Conservation (phyloP, 2,329 filamentous ascomycete species). For the Orbilia brochopaga region DNA sequence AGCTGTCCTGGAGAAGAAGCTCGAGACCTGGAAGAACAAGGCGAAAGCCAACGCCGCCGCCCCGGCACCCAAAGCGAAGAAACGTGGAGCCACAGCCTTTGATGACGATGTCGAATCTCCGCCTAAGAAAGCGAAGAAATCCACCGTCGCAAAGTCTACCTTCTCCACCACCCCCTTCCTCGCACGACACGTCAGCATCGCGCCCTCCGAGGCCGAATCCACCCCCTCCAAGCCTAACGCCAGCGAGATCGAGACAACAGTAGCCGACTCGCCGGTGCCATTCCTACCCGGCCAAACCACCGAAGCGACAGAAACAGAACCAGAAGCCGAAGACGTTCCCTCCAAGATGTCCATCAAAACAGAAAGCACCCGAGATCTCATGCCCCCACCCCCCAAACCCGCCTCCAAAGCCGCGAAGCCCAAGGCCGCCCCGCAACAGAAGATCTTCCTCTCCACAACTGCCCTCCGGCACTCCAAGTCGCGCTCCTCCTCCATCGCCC, state of each 20-base stretch:
- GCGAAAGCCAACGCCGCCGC: slow-evolving; percentile 41
- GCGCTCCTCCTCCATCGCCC: slow-evolving; percentile 52
- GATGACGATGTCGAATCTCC: slow-evolving; percentile 52
- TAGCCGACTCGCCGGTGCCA: slow-evolving; percentile 27
- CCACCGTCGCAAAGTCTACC: slow-evolving; percentile 79
- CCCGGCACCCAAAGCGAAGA: slow-evolving; percentile 41
- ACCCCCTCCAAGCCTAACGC: slow-evolving; percentile 26
- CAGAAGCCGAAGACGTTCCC: slow-evolving; percentile 53
- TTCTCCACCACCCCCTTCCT: slow-evolving; percentile 96
- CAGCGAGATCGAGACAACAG: slow-evolving; percentile 20
- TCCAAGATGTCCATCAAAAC: slow-evolving; percentile 33
- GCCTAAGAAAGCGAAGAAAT: slow-evolving; percentile 55
- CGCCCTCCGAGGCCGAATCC: slow-evolving; percentile 57
- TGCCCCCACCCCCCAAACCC: slow-evolving; percentile 49
- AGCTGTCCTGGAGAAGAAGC: slow-evolving; percentile 49
- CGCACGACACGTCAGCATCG: slow-evolving; percentile 71
- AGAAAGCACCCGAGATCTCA: slow-evolving; percentile 52
- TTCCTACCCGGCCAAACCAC: slow-evolving; percentile 20
- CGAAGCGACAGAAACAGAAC: slow-evolving; percentile 35
- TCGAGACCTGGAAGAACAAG: slow-evolving; percentile 51
- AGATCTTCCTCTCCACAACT: slow-evolving; percentile 61
- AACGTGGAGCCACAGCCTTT: slow-evolving; percentile 47
- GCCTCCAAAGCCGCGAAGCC: slow-evolving; percentile 56
- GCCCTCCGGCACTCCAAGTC: slow-evolving; percentile 62
- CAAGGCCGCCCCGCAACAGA: slow-evolving; percentile 60